Conservation (phyloP, 768 basidiomycete species). For the Trametes villosa region DNA sequence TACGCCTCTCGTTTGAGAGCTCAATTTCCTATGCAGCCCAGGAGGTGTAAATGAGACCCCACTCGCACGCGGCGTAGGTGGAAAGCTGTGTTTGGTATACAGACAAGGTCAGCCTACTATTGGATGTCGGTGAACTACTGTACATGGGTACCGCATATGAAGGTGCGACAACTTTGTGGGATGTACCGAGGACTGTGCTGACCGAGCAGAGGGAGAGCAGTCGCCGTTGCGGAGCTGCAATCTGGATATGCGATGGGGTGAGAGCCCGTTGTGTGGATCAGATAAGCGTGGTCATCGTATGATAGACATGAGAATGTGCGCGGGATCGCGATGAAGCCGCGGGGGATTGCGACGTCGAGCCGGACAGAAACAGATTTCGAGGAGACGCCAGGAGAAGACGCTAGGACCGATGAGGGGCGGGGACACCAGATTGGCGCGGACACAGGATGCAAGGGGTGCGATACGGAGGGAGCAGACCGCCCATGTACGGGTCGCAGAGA, state of each 20-base stretch:
- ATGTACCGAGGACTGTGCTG: neutral
- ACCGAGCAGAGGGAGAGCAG: neutral
- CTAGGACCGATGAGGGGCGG: neutral
- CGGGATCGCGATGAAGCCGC: neutral
- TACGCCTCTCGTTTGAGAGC: neutral
- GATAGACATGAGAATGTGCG: slow-evolving; percentile 20
- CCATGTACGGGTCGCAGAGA: neutral
- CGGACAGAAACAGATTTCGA: neutral
- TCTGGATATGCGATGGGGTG: neutral
- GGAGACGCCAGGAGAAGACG: neutral
- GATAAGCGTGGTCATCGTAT: slow-evolving; percentile 11
- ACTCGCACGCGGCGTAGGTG: too few species aligned
- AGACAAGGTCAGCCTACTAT: neutral
- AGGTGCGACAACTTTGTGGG: neutral
- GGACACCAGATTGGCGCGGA: neutral
- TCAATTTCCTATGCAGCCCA: too few species aligned
- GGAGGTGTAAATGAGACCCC: too few species aligned
- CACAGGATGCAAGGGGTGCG: neutral
- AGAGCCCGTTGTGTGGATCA: slow-evolving; percentile 1
- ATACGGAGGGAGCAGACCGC: neutral
- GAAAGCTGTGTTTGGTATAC: neutral
- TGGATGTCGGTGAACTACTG: neutral
- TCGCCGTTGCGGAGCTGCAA: neutral
- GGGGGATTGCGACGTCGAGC: neutral
- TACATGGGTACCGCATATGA: neutral